Base-by-base conservation (phyloP, 352 stramenopile genomes). In the Blastocystis sp. region DNA sequence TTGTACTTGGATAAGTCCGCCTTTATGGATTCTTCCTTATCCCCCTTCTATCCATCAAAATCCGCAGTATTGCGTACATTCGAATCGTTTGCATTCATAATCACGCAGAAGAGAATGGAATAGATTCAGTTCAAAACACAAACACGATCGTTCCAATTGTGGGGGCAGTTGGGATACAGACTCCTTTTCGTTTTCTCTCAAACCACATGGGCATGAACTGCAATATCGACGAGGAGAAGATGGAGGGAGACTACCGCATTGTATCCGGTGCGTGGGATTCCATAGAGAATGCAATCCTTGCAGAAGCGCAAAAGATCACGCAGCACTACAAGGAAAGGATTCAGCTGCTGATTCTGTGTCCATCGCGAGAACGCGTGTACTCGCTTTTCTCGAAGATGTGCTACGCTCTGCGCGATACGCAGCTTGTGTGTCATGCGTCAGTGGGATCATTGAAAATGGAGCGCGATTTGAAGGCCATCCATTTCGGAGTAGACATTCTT, bases 401-500 rank as follows among this genome's bases (percentile, higher is more conserved):
- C 40, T 66, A 64, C 19, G 10, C 7, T 14, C 6, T 64, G 17
- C 71, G 43, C 14, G 21, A 57, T 64, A 40, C 45, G 42, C 48
- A 54, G 2, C 21, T 65, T 11, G 11, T 64, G 17, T 81, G 71
- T 14, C 71, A 81, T 64, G 71, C 52, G 28, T 81, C 71, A 21
- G 71, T 81, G 4, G 71, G 71, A 1, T 81, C 71, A 24, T 6
- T 81, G 24, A 81, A 81, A 59, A 66, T 63, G 21, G 71, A 81
- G 57, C 28, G 71, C 38, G 71, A 81, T 43, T 60, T 81, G 24
- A 81, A 81, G n/a, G 71, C 71, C 17, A 34, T 81, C 42, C 71
- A 81, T 59, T 81, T 68, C 28, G 71, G 71, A 66, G 71, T 81
- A 1, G 71, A 81, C 48, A 64, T 81, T 65, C 48, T 81, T 1